These are phyloP conservation scores for Acidomyces sp. DNA, from an alignment of 495 filamentous ascomycete genomes.

Conservation along the genomic window DNA sequence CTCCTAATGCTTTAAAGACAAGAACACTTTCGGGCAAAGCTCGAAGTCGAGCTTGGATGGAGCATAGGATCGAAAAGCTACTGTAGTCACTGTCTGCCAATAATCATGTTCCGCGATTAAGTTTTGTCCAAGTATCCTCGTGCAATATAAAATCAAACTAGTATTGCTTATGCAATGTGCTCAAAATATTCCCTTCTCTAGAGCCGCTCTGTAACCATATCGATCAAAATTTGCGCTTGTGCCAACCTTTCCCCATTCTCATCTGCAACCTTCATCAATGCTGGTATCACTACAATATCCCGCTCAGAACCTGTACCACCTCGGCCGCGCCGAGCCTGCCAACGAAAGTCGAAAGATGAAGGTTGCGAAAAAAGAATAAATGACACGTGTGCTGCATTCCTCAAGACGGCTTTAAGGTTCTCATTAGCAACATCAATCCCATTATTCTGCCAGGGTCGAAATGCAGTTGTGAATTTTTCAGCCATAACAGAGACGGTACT, in stretches of 20 bases:
- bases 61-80: background rate
- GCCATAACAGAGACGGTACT: background rate
- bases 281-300: background rate
- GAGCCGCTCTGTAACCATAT: background rate
- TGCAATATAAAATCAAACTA: background rate
- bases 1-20: background rate
- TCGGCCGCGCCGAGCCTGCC: background rate
- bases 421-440: background rate
- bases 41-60: background rate
- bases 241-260: background rate
- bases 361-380: constrained; percentile 1
- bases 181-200: background rate
- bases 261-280: background rate
- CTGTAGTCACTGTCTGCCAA: background rate
- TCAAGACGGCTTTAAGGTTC: background rate
- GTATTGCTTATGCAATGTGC: background rate
- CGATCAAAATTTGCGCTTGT: background rate
- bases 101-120: background rate
- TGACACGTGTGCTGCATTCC: background rate
- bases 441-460: background rate
- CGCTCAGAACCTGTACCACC: background rate
- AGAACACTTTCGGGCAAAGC: background rate
- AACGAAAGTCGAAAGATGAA: background rate
- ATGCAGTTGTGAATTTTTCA: background rate
- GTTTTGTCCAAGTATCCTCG: background rate